Evolutionary conservation across 495 filamentous ascomycete genomes (phyloP), one percentile per base, ranked within the genome.

Genomic region (Barbatosphaeria neglecta): DNA sequence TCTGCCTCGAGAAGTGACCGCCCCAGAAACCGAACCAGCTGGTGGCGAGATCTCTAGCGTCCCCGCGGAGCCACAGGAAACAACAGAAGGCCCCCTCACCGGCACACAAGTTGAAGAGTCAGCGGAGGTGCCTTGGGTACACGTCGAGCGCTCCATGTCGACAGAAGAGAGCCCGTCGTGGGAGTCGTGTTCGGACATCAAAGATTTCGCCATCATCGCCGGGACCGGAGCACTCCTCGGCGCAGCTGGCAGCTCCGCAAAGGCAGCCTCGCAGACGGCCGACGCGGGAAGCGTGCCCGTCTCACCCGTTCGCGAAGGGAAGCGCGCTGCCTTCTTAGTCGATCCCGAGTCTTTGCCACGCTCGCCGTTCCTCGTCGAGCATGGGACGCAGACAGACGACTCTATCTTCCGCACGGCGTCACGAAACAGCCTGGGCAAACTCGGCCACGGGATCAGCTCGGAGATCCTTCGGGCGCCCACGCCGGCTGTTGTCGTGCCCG

Each of bases 401-500:
- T 53, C 47, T 22, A 35, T 47, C 41, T 55, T 49, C 41, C 50
- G 27, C 49, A 49, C 57, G 62, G 58, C 41, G 41, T 51, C 37
- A 40, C 50, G 47, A 53, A 46, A 41, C 37, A 40, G 37, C 44
- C 37, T 43, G 38, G 43, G 52, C 37, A 40, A 31, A 41, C 37
- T 43, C 41, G 43, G 52, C 23, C 45, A 47, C 40, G 47, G 50
- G 25, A 13, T 55, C 53, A 46, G 55, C 46, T 25, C 58, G 49
- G 62, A 65, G 44, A 23, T 41, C 15, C 66, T 64, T 48, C 66
- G 67, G 28, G 60, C 66, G 33, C 54, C 53, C 48, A 70, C 68
- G 24, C 67, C 68, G 47, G 61, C 62, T 54, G 45, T 71, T 35
- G 55, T 66, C 53, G 56, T 69, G 49, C 69, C 69, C 48, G 63